Conservation (phyloP, 805 yeast genomes). For the Jamesozyma hellenica region DNA sequence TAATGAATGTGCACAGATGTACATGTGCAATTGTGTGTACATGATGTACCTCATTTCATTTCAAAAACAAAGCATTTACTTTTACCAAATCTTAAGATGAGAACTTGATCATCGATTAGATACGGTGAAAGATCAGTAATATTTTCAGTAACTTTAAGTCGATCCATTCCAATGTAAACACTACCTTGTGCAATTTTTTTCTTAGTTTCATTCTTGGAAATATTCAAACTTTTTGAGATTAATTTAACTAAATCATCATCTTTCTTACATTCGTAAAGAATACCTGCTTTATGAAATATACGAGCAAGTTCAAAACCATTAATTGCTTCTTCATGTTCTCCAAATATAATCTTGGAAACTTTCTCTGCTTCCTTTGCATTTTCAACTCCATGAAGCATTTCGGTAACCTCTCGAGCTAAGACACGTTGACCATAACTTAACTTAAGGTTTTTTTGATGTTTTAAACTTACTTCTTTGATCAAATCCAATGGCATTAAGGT, state of each 20-base stretch:
- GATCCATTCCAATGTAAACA: slow-evolving; percentile 55
- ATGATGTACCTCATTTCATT: too few species aligned
- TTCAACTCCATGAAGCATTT: slow-evolving; percentile 77
- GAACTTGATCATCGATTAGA: slow-evolving; percentile 47
- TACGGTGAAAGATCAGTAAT: slow-evolving; percentile 40
- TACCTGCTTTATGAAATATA: slow-evolving; percentile 15
- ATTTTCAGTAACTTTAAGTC: slow-evolving; percentile 40
- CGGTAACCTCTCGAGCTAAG: slow-evolving; percentile 78
- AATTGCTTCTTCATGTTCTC: slow-evolving; percentile 1
- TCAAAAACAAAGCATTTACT: slow-evolving; percentile 46
- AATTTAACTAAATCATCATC: slow-evolving; percentile 39
- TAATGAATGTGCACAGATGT: not conserved
- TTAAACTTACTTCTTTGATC: slow-evolving; percentile 42
- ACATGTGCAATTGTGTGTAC: too few species aligned
- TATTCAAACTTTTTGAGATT: slow-evolving; percentile 38
- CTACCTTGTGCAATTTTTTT: slow-evolving; percentile 61
- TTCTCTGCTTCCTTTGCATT: slow-evolving; percentile 57
- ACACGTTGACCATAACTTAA: slow-evolving; percentile 61
- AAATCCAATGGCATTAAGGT: slow-evolving; percentile 62
- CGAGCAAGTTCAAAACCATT: slow-evolving; percentile 10
- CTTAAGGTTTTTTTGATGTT: slow-evolving; percentile 53
- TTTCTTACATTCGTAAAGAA: slow-evolving; percentile 14
- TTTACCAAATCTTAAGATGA: slow-evolving; percentile 70
- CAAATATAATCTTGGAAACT: slow-evolving; percentile 57
- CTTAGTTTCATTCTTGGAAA: slow-evolving; percentile 48